Evolutionary conservation across 2,329 filamentous ascomycete species (phyloP).

Genomic region (Fusarium anthophilum): DNA sequence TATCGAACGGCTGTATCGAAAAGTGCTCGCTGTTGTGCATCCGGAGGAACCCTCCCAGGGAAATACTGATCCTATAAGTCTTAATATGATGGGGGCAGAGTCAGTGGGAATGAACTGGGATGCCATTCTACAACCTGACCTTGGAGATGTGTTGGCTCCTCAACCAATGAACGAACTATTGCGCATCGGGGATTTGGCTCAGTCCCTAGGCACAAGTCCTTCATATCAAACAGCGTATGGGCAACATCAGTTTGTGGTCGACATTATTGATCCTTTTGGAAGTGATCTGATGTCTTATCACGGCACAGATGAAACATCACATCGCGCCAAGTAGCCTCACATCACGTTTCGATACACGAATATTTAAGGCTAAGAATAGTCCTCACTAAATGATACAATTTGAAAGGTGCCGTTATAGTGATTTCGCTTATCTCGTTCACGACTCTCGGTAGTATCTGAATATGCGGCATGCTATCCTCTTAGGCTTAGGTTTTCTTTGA

Average conservation of each 20-base stretch:
- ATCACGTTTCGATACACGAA: fast-evolving
- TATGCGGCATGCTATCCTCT: too few species aligned
- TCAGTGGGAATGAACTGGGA: neutral
- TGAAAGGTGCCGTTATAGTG: fast-evolving
- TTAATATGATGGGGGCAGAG: fast-evolving
- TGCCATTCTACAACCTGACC: neutral
- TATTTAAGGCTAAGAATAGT: fast-evolving
- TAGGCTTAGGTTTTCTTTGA: fast-evolving
- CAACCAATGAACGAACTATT: neutral
- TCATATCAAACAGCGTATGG: neutral
- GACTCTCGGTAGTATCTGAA: fast-evolving
- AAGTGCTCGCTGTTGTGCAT: neutral
- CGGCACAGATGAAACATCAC: neutral
- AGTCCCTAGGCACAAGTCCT: neutral
- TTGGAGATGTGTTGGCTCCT: neutral
- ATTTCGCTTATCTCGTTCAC: fast-evolving
- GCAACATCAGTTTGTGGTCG: fast-evolving
- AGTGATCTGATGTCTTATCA: neutral
- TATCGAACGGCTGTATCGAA: neutral
- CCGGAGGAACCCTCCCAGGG: fast-evolving
- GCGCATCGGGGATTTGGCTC: neutral
- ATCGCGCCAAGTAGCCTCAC: neutral
- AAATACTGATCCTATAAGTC: fast-evolving
- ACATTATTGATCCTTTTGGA: neutral
- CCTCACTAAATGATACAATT: too few species aligned